These are phyloP conservation scores for Persicaria tinctoria DNA, from an alignment of 148 eudicot genomes.

Conservation along the genomic window DNA sequence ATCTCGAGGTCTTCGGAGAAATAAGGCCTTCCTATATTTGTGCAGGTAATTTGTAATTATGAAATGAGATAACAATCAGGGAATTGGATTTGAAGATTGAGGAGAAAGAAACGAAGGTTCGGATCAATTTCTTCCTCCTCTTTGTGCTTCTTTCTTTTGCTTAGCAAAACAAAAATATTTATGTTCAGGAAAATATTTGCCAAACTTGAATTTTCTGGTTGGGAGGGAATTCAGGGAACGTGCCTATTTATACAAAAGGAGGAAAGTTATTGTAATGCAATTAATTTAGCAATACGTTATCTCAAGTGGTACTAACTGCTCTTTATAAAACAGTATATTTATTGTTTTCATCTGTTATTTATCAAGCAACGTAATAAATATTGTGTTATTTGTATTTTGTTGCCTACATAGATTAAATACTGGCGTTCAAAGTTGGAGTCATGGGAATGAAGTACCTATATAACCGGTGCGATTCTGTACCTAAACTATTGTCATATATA, in stretches of 20 bases:
- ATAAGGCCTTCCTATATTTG: neutral
- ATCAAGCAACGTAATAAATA: too few relatives aligned
- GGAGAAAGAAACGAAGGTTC: conserved; percentile 3
- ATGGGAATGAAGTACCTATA: too few relatives aligned
- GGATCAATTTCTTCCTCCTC: neutral
- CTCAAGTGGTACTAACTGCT: neutral
- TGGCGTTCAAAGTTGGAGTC: too few relatives aligned
- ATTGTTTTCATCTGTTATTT: neutral
- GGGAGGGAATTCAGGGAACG: conserved; percentile 1
- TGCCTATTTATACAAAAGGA: neutral
- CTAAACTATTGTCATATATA: neutral
- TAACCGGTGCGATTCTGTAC: neutral
- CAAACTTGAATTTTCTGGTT: neutral
- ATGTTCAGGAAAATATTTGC: neutral
- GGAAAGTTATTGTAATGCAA: neutral
- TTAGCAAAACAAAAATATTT: neutral
- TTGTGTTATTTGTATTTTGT: too few relatives aligned
- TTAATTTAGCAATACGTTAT: neutral
- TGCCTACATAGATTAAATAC: neutral
- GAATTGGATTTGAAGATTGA: neutral
- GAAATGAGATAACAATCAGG: neutral
- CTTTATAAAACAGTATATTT: neutral
- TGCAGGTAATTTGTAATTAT: neutral
- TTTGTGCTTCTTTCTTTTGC: neutral
- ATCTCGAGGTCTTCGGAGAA: neutral